Percentiles rank a stretch among this genome's conserved stretches.
phyloP scores from a whole-genome alignment of 2,329 filamentous ascomycete genomes.

The Venturia effusa region DNA sequence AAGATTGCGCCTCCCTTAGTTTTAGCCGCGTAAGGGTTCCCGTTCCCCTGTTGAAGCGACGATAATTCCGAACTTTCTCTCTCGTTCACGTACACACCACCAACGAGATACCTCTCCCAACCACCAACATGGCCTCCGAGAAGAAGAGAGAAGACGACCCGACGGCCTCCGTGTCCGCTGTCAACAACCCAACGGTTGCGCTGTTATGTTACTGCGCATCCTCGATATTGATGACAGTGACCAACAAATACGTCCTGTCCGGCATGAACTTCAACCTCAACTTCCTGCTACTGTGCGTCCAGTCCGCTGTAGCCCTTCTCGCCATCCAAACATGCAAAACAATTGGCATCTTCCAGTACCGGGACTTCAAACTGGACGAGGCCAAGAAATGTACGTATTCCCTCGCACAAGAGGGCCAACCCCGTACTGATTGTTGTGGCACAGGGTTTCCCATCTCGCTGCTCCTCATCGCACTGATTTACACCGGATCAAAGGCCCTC shows the following conservation, averaged over 20 bases:
- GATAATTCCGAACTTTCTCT: neutral
- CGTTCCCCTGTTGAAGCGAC: neutral
- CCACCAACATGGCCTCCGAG: constrained; percentile 64
- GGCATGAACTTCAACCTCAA: constrained; percentile 88
- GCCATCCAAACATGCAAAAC: constrained; percentile 78
- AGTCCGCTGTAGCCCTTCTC: constrained; percentile 80
- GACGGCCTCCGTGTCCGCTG: constrained; percentile 25
- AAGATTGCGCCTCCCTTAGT: too few relatives aligned
- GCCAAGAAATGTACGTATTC: constrained; percentile 72
- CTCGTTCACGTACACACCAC: neutral
- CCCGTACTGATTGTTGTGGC: neutral
- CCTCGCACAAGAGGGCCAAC: neutral
- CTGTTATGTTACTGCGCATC: constrained; percentile 86
- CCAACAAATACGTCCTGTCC: constrained; percentile 96
- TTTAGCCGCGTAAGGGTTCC: too few relatives aligned
- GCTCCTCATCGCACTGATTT: constrained; percentile 97
- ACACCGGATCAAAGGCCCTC: constrained; percentile 89
- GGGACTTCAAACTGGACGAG: constrained; percentile 76
- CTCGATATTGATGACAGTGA: constrained; percentile 99
- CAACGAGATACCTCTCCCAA: neutral
- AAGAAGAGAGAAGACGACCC: constrained; percentile 63
- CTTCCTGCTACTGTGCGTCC: constrained; percentile 84
- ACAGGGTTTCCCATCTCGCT: constrained; percentile 92
- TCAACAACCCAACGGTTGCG: constrained; percentile 69
- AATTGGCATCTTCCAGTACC: constrained; percentile 68